These are phyloP conservation scores for Trypanosomatidae sp. DNA, from an alignment of 208 protist species.

Conservation along the genomic window DNA sequence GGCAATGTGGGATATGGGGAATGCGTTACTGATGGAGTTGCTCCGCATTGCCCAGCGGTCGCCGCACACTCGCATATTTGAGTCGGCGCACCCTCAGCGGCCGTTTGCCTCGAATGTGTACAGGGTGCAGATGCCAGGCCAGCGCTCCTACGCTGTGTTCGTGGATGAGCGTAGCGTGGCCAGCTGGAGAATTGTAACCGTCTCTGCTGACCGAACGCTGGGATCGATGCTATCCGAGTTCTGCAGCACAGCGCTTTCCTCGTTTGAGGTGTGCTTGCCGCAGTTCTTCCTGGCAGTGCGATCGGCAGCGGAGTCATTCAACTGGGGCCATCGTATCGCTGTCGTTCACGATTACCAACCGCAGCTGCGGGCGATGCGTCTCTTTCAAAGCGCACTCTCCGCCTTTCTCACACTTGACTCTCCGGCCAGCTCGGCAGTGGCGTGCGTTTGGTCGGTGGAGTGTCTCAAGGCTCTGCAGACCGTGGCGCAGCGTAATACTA, in stretches of 20 bases:
- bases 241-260: constrained; percentile 45
- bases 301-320: constrained; percentile 46
- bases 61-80: constrained; percentile 56
- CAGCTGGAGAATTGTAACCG: constrained; percentile 61
- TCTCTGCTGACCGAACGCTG: constrained; percentile 54
- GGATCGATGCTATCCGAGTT: constrained; percentile 51
- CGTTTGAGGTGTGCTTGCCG: constrained; percentile 51
- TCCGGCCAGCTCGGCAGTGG: background rate
- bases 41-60: constrained; percentile 48
- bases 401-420: constrained; percentile 26
- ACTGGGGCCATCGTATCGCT: constrained; percentile 85
- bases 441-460: constrained; percentile 36
- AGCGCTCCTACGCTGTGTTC: constrained; percentile 58
- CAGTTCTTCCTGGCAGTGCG: constrained; percentile 72
- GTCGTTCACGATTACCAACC: constrained; percentile 67
- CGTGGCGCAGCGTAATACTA: constrained; percentile 53
- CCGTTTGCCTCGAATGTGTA: constrained; percentile 47
- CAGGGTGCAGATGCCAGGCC: constrained; percentile 55
- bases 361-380: constrained; percentile 58
- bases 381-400: constrained; percentile 56
- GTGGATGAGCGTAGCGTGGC: constrained; percentile 65
- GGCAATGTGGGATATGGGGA: constrained; percentile 20
- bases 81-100: constrained; percentile 76
- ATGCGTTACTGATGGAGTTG: constrained; percentile 30
- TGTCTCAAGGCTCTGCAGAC: constrained; percentile 53